A percentile compares a stretch with the other conserved stretches of the same genome.
These are phyloP conservation scores for Annulohypoxylon maeteangense DNA, from an alignment of 495 filamentous ascomycete species.

Conservation along the genomic window DNA sequence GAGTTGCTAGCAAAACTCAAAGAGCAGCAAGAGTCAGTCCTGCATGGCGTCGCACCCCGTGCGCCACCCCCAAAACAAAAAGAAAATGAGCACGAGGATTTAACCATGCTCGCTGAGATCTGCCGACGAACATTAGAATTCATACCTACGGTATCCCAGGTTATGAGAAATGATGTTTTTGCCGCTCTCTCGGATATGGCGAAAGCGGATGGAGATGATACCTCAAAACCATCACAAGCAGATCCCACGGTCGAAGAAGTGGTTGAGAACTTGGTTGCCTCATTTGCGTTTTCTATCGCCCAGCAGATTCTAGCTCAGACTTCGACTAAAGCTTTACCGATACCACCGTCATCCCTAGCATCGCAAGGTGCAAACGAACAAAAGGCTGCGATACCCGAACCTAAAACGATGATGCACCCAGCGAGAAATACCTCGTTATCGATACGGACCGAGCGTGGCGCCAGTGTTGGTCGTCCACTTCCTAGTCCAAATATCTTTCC, in stretches of 20 bases:
- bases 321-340: conserved; percentile 71
- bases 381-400: conserved; percentile 66
- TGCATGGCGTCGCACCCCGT: conserved; percentile 63
- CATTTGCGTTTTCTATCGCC: conserved; percentile 83
- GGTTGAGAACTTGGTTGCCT: conserved; percentile 83
- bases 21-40: conserved; percentile 63
- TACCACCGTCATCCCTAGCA: conserved; percentile 68
- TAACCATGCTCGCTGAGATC: conserved; percentile 80
- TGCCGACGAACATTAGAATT: conserved; percentile 82
- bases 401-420: conserved; percentile 72
- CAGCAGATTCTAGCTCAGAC: conserved; percentile 83
- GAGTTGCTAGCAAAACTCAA: conserved; percentile 67
- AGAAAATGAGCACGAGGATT: conserved; percentile 73
- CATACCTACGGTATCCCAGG: conserved; percentile 77
- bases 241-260: conserved; percentile 60
- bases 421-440: conserved; percentile 64
- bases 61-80: conserved; percentile 56
- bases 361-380: conserved; percentile 57
- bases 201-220: conserved; percentile 40
- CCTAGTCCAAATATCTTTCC: conserved; percentile 60
- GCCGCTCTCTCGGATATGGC: conserved; percentile 52
- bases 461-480: conserved; percentile 48
- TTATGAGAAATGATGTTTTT: conserved; percentile 79
- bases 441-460: conserved; percentile 40
- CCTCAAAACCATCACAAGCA: not conserved